These are phyloP conservation scores for Backusella macrospora DNA, from an alignment of 192 early-diverging fungal genomes.

Conservation along the genomic window DNA sequence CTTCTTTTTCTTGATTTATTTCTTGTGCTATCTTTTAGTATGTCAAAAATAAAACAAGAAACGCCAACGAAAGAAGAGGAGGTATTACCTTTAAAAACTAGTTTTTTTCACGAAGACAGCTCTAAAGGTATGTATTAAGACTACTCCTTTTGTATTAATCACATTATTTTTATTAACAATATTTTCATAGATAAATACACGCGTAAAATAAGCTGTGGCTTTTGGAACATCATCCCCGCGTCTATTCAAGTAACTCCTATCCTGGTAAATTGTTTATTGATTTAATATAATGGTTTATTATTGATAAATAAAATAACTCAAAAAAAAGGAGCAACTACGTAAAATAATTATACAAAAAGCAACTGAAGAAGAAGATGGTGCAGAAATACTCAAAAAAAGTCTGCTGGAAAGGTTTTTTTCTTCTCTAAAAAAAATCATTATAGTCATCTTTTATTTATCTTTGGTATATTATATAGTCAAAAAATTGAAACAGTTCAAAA, in stretches of 20 bases:
- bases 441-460: neutral
- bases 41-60: conserved; percentile 7
- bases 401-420: conserved; percentile 22
- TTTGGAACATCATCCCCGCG: neutral
- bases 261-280: conserved; percentile 11
- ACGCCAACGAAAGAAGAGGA: neutral
- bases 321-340: neutral
- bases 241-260: conserved; percentile 14
- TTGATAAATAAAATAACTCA: neutral
- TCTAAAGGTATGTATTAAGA: conserved; percentile 1
- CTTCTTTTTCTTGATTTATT: neutral
- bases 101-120: neutral
- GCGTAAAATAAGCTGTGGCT: neutral
- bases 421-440: neutral
- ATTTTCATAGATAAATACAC: conserved; percentile 2
- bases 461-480: conserved; percentile 50
- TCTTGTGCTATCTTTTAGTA: no score
- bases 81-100: neutral
- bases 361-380: neutral
- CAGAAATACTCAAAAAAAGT: conserved; percentile 15
- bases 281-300: neutral
- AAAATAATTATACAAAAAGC: neutral
- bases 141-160: neutral
- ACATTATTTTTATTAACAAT: neutral
- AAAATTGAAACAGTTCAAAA: conserved; percentile 76